A percentile compares a stretch with the other conserved stretches of the same genome.
Conservation (phyloP, 495 filamentous ascomycete species). For the Tuber calosporum region DNA sequence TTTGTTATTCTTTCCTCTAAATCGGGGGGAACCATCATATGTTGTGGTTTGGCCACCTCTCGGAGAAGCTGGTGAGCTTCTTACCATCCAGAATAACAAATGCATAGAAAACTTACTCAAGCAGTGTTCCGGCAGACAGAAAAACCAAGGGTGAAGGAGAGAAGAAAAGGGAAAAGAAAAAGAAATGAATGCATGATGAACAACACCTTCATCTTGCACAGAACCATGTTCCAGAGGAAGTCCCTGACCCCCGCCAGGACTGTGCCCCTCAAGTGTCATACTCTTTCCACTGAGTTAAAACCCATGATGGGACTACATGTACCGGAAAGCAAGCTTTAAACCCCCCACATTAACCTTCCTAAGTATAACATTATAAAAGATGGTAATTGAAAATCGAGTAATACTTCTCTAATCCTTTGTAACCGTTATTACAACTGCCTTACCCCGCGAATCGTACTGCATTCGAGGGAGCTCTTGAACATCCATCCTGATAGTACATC, state of each 20-base stretch:
- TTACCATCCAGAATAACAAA: conserved; percentile 1
- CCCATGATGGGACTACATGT: neutral
- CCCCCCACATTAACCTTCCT: neutral
- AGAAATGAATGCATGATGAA: neutral
- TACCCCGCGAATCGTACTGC: neutral
- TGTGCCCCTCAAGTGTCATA: neutral
- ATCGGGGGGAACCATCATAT: neutral
- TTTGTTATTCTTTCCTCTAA: neutral
- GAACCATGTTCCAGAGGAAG: neutral
- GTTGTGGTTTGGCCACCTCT: neutral
- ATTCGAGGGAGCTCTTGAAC: neutral
- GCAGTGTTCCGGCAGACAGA: neutral
- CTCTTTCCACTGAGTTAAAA: neutral
- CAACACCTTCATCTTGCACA: neutral
- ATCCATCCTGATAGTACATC: neutral
- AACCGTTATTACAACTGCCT: neutral
- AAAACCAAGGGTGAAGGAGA: neutral
- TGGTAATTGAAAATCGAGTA: conserved; percentile 1
- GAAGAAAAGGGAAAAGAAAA: neutral
- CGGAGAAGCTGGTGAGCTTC: neutral
- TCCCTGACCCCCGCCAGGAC: neutral
- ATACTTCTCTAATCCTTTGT: neutral
- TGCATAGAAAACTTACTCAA: neutral
- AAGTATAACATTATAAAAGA: neutral
- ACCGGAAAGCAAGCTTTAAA: neutral